Evolutionary conservation across 2,329 filamentous ascomycete genomes (phyloP).

Genomic region (Teratosphaeria gauchensis): DNA sequence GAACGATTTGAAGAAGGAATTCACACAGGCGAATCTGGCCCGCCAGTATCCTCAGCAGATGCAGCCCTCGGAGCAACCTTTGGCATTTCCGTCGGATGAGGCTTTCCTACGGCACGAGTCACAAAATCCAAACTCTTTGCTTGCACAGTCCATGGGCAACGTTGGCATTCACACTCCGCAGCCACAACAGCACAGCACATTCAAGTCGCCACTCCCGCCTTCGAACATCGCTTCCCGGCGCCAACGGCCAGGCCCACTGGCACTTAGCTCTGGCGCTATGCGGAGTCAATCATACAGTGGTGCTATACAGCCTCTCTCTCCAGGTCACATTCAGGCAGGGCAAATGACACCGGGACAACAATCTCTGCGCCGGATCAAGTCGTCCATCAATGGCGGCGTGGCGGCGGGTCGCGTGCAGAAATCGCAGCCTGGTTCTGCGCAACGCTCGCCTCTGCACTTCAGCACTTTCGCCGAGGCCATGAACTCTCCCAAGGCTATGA

Average conservation of each 20-base stretch:
- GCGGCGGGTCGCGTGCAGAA: conserved; percentile 39
- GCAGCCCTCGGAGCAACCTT: conserved; percentile 20
- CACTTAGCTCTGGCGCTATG: neutral
- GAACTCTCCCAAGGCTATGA: conserved; percentile 36
- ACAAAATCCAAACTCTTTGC: conserved; percentile 16
- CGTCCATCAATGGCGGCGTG: conserved; percentile 34
- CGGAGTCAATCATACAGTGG: neutral
- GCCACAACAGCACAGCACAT: conserved; percentile 17
- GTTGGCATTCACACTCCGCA: conserved; percentile 26
- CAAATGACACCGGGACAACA: conserved; percentile 62
- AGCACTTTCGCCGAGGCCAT: conserved; percentile 37
- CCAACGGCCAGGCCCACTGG: conserved; percentile 28
- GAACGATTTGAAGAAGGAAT: conserved; percentile 23
- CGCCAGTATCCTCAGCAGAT: conserved; percentile 11
- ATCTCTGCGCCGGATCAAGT: conserved; percentile 42
- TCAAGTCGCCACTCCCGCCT: conserved; percentile 29
- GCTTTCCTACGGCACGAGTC: conserved; percentile 23
- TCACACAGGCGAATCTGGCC: conserved; percentile 19
- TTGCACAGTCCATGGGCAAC: conserved; percentile 27
- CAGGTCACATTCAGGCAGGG: conserved; percentile 14
- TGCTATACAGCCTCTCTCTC: conserved; percentile 32
- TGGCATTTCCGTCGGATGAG: conserved; percentile 24
- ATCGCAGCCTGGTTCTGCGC: conserved; percentile 33
- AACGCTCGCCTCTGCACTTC: conserved; percentile 38
- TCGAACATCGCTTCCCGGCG: conserved; percentile 31